These are phyloP conservation scores for Pichia heedii DNA, from an alignment of 805 yeast genomes.

Conservation along the genomic window DNA sequence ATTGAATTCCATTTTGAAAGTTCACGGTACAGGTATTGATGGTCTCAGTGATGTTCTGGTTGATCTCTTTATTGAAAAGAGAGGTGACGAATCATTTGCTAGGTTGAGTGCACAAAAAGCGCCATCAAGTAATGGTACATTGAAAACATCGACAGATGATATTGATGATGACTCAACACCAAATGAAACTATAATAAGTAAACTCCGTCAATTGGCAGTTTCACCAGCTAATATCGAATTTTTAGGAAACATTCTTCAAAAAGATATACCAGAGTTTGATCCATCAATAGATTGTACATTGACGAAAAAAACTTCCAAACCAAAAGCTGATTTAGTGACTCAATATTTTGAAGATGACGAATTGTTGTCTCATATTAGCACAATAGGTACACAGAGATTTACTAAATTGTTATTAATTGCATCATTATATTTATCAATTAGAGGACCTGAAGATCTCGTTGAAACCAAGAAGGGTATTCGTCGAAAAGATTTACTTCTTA, in stretches of 20 bases:
- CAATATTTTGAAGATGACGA: constrained; percentile 5
- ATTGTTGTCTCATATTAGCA: constrained; percentile 4
- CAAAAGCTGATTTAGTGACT: constrained; percentile 1
- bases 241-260: too few relatives aligned
- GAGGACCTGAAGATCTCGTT: constrained; percentile 13
- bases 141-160: too few relatives aligned
- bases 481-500: constrained; percentile 17
- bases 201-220: constrained; percentile 1
- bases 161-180: too few relatives aligned
- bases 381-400: constrained; percentile 12
- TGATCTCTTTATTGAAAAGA: constrained; percentile 11
- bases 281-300: not conserved
- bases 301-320: not conserved
- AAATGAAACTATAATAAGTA: too few relatives aligned
- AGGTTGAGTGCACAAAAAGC: constrained; percentile 1
- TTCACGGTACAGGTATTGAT: constrained; percentile 1
- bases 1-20: constrained; percentile 19
- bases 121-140: not conserved
- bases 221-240: constrained; percentile 4
- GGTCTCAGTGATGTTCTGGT: constrained; percentile 8
- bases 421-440: constrained; percentile 12
- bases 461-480: constrained; percentile 10
- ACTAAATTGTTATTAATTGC: constrained; percentile 14
- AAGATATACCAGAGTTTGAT: too few relatives aligned
- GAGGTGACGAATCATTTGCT: constrained; percentile 7